A percentile compares a stretch with the other conserved stretches of the same genome.
These are phyloP conservation scores for Zelonia costaricensis DNA, from an alignment of 208 protist genomes.

Conservation along the genomic window DNA sequence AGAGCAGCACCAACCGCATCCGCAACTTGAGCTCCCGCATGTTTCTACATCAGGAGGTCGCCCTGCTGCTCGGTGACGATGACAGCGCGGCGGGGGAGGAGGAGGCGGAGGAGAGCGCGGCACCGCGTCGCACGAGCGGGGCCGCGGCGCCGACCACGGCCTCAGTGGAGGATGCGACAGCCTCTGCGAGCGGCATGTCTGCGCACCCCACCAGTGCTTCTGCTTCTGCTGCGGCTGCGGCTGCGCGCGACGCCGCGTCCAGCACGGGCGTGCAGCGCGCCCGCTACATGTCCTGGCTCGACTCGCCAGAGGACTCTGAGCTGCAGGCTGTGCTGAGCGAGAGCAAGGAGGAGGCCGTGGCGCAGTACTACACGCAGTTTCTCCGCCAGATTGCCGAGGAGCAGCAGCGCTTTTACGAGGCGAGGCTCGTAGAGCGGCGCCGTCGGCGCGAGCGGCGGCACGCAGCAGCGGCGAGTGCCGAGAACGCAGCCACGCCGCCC, in stretches of 20 bases:
- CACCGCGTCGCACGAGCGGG: neutral
- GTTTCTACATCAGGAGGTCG: conserved; percentile 81
- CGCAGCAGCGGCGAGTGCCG: neutral
- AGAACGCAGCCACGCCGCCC: neutral
- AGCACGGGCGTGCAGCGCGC: conserved; percentile 14
- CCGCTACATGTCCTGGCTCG: conserved; percentile 34
- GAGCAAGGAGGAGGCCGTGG: conserved; percentile 49
- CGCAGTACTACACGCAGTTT: conserved; percentile 35
- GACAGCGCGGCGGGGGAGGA: conserved; percentile 19
- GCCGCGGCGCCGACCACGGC: conserved; percentile 4
- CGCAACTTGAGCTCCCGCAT: conserved; percentile 59
- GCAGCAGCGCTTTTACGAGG: conserved; percentile 39
- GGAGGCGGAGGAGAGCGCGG: neutral
- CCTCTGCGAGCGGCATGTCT: too few species aligned
- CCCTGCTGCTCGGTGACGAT: conserved; percentile 53
- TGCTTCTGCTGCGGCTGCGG: too few species aligned
- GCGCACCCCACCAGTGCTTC: too few species aligned
- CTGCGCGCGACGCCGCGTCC: too few species aligned
- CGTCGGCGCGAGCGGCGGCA: conserved; percentile 20
- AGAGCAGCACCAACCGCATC: conserved; percentile 72
- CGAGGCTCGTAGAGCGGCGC: conserved; percentile 30
- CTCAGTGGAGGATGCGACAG: too few species aligned
- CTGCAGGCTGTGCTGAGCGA: conserved; percentile 36
- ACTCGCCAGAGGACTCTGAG: conserved; percentile 32
- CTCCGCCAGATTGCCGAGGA: conserved; percentile 35